Evolutionary conservation across 1,284 basidiomycete species (phyloP).

Genomic region (Tremellales sp.): DNA sequence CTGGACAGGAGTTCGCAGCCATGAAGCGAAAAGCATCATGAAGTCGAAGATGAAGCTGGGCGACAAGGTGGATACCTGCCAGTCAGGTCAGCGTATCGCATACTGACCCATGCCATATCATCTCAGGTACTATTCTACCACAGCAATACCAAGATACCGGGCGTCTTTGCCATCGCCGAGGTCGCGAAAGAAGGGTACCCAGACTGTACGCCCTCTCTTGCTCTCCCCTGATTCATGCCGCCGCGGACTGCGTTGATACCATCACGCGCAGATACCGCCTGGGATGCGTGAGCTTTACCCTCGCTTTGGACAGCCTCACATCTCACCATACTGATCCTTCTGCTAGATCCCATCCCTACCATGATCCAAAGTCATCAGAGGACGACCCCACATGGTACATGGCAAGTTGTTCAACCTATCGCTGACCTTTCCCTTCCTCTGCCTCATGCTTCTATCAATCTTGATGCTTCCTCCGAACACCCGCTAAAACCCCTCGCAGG

Average conservation of each 20-base stretch:
- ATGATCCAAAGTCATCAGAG: slow-evolving; percentile 73
- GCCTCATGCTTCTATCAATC: neutral
- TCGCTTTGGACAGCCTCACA: neutral
- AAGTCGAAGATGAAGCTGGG: slow-evolving; percentile 76
- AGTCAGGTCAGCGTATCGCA: too few relatives aligned
- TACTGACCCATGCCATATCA: too few relatives aligned
- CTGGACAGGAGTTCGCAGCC: slow-evolving; percentile 59
- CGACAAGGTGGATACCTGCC: slow-evolving; percentile 63
- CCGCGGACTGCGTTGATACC: slow-evolving; percentile 7
- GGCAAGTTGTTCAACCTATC: slow-evolving; percentile 19
- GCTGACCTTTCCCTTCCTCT: neutral
- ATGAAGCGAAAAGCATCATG: slow-evolving; percentile 89
- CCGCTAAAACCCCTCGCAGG: slow-evolving; percentile 44
- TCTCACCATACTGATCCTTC: neutral
- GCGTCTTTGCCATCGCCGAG: slow-evolving; percentile 78
- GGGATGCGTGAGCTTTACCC: slow-evolving; percentile 64
- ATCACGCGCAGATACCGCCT: slow-evolving; percentile 68
- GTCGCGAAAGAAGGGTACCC: slow-evolving; percentile 82
- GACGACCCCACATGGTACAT: slow-evolving; percentile 87
- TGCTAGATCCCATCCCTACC: slow-evolving; percentile 76
- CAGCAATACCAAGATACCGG: slow-evolving; percentile 85
- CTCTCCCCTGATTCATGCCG: neutral
- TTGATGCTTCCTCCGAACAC: neutral
- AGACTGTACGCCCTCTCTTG: slow-evolving; percentile 61
- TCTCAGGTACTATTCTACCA: slow-evolving; percentile 71